Conservation (phyloP, 2,329 filamentous ascomycete genomes). For the Xylaria sp. region DNA sequence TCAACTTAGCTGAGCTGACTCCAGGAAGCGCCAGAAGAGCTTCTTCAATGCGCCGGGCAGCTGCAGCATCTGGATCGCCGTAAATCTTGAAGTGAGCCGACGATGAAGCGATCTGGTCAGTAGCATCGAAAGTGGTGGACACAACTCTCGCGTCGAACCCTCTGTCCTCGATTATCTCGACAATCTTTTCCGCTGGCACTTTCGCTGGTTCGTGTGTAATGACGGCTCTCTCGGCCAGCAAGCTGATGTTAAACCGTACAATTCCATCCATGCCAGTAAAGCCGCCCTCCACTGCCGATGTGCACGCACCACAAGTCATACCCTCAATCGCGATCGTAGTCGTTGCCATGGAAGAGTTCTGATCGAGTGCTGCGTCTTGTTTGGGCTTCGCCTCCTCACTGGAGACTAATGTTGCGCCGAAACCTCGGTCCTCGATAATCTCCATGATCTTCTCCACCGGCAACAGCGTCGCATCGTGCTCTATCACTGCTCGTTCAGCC, state of each 20-base stretch:
- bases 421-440: constrained; percentile 67
- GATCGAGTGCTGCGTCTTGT: constrained; percentile 30
- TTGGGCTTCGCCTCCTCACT: constrained; percentile 48
- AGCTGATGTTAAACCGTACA: constrained; percentile 86
- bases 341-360: constrained; percentile 48
- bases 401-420: constrained; percentile 73
- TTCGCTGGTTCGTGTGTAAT: constrained; percentile 73
- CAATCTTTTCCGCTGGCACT: constrained; percentile 67
- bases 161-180: constrained; percentile 78
- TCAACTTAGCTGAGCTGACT: constrained; percentile 67
- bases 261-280: constrained; percentile 75
- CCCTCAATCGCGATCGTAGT: constrained; percentile 89
- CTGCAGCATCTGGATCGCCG: constrained; percentile 65
- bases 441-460: constrained; percentile 50
- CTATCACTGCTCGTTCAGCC: constrained; percentile 78
- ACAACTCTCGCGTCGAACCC: constrained; percentile 84
- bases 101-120: constrained; percentile 51
- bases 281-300: constrained; percentile 79
- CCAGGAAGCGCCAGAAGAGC: constrained; percentile 61
- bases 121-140: constrained; percentile 61
- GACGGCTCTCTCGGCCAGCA: constrained; percentile 87
- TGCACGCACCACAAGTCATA: constrained; percentile 97
- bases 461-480: constrained; percentile 61
- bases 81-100: constrained; percentile 78
- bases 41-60: constrained; percentile 68